Evolutionary conservation across 345 rosid species (phyloP).

Genomic region (Syzygium grande): DNA sequence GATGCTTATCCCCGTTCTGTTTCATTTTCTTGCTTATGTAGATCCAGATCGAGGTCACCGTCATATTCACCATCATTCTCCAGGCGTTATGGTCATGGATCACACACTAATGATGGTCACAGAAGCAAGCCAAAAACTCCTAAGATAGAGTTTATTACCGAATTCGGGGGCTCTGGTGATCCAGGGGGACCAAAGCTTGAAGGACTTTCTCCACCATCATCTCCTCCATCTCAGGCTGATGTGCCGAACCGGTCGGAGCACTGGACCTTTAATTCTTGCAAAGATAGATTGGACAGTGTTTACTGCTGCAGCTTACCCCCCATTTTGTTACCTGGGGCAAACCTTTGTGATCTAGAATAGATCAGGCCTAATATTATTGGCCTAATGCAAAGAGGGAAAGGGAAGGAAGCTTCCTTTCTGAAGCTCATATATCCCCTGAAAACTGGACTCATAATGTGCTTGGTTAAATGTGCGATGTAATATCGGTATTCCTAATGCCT

Average conservation of each 20-base stretch:
- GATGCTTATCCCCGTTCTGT: neutral
- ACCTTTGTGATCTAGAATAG: constrained; percentile 39
- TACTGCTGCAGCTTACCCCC: constrained; percentile 67
- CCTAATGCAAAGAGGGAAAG: constrained; percentile 43
- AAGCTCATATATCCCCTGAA: constrained; percentile 25
- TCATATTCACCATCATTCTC: constrained; percentile 80
- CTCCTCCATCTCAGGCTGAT: constrained; percentile 73
- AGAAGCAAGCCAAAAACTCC: constrained; percentile 61
- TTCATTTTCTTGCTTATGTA: constrained; percentile 6
- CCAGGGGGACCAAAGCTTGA: constrained; percentile 53
- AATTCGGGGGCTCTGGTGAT: constrained; percentile 83
- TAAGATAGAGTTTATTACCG: constrained; percentile 84
- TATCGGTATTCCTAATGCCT: constrained; percentile 30
- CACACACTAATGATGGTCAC: constrained; percentile 49
- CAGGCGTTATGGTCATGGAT: constrained; percentile 51
- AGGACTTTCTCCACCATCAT: constrained; percentile 84
- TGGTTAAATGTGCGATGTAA: constrained; percentile 1
- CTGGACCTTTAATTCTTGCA: constrained; percentile 95
- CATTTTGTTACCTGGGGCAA: constrained; percentile 52
- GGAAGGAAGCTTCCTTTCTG: constrained; percentile 48
- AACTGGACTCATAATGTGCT: constrained; percentile 12
- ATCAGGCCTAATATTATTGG: constrained; percentile 40
- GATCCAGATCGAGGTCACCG: constrained; percentile 70
- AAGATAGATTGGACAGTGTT: constrained; percentile 82
- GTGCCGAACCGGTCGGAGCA: constrained; percentile 94